Percentiles rank a stretch among this genome's conserved stretches.
Evolutionary conservation across 208 protist genomes (phyloP).

Genomic region (Trypanosoma scelopori): DNA sequence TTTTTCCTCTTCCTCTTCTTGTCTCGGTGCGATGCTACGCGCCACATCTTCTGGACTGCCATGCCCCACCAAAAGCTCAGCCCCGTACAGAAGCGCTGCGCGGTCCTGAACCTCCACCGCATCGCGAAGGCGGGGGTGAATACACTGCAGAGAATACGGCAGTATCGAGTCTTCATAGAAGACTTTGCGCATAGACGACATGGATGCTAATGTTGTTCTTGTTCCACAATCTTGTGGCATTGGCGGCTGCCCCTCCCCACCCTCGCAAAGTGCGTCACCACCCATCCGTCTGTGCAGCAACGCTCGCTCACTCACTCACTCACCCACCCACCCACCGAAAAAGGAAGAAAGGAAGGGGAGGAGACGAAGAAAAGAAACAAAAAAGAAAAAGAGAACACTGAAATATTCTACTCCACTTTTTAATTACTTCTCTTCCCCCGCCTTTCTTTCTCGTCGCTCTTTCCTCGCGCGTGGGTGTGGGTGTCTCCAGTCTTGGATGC

Average conservation of each 20-base stretch:
- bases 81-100: slow-evolving; percentile 15
- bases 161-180: slow-evolving; percentile 22
- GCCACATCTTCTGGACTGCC: slow-evolving; percentile 33
- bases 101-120: slow-evolving; percentile 30
- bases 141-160: slow-evolving; percentile 19
- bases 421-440: too few species aligned
- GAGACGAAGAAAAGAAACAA: background rate
- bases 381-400: too few species aligned
- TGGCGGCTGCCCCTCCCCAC: background rate
- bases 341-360: background rate
- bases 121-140: slow-evolving; percentile 27
- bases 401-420: too few species aligned
- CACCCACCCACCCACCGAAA: background rate
- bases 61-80: slow-evolving; percentile 20
- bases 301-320: background rate
- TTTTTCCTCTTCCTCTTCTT: background rate
- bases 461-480: too few species aligned
- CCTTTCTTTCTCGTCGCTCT: too few species aligned
- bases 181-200: background rate
- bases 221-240: background rate
- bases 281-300: background rate
- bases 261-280: background rate
- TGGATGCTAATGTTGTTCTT: slow-evolving; percentile 1
- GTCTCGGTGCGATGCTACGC: background rate
- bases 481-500: too few species aligned